phyloP scores from a whole-genome alignment of 352 stramenopile genomes.

The Phytophthora aleatoria region DNA sequence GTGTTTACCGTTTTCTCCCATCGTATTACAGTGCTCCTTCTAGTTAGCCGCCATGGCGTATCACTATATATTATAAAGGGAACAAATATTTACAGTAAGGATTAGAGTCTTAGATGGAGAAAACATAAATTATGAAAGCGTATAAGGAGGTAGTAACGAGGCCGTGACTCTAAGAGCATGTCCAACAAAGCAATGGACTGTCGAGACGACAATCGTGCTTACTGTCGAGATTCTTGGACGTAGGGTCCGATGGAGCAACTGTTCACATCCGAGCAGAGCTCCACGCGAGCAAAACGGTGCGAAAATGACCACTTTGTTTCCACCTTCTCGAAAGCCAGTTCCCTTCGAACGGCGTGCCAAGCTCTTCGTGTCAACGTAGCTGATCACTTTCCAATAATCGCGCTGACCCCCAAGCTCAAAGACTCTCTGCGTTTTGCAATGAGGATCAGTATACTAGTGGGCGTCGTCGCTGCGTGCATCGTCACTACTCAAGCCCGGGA shows the following conservation, averaged over 20 bases:
- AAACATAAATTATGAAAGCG: too few species aligned
- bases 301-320: background rate
- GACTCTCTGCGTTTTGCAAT: background rate
- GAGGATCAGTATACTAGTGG: background rate
- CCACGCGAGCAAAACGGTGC: background rate
- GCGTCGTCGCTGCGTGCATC: background rate
- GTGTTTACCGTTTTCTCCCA: background rate
- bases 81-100: too few species aligned
- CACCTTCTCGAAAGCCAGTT: constrained; percentile 10
- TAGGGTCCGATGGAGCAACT: background rate
- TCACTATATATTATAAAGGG: too few species aligned
- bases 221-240: background rate
- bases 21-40: too few species aligned
- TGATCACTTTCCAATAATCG: constrained; percentile 4
- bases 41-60: too few species aligned
- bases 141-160: too few species aligned
- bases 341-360: constrained; percentile 2
- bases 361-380: background rate
- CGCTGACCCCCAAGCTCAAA: background rate
- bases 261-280: background rate
- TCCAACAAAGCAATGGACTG: background rate
- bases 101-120: too few species aligned
- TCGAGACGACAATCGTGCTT: background rate
- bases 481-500: constrained; percentile 3
- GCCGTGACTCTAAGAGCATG: too few species aligned